Evolutionary conservation across 768 basidiomycete genomes (phyloP).

Genomic region (Termitomyces sp.): DNA sequence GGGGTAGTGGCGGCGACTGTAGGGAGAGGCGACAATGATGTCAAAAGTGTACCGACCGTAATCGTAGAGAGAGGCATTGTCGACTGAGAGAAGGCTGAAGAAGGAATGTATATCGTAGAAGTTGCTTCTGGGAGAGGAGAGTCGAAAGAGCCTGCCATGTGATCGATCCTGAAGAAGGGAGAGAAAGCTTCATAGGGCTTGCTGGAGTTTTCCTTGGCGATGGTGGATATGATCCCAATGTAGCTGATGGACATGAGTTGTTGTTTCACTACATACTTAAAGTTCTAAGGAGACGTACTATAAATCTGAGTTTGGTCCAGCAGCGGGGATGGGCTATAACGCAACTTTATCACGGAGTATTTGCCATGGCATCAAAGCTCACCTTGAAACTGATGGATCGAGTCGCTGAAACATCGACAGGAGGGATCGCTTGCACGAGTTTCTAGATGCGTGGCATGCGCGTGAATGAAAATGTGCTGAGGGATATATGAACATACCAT

Average conservation of each 20-base stretch:
- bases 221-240: conserved; percentile 46
- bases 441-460: conserved; percentile 27
- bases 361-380: conserved; percentile 11
- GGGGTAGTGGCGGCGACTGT: neutral
- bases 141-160: conserved; percentile 56
- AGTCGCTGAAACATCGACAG: conserved; percentile 44
- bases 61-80: conserved; percentile 32
- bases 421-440: conserved; percentile 51
- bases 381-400: conserved; percentile 55
- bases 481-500: conserved; percentile 30
- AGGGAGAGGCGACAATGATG: conserved; percentile 15
- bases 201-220: conserved; percentile 22
- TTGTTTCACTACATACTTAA: neutral
- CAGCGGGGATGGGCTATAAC: conserved; percentile 46
- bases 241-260: conserved; percentile 38
- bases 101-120: conserved; percentile 33
- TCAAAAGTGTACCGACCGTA: conserved; percentile 28
- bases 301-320: conserved; percentile 47
- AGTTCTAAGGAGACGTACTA: conserved; percentile 39
- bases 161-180: conserved; percentile 48
- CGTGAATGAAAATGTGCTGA: neutral
- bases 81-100: conserved; percentile 24
- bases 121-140: conserved; percentile 45
- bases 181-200: conserved; percentile 39
- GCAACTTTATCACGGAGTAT: neutral